Evolutionary conservation across 2,329 filamentous ascomycete genomes (phyloP), one percentile per base, ranked within the genome.

Genomic region (Chaetomiaceae sp.): DNA sequence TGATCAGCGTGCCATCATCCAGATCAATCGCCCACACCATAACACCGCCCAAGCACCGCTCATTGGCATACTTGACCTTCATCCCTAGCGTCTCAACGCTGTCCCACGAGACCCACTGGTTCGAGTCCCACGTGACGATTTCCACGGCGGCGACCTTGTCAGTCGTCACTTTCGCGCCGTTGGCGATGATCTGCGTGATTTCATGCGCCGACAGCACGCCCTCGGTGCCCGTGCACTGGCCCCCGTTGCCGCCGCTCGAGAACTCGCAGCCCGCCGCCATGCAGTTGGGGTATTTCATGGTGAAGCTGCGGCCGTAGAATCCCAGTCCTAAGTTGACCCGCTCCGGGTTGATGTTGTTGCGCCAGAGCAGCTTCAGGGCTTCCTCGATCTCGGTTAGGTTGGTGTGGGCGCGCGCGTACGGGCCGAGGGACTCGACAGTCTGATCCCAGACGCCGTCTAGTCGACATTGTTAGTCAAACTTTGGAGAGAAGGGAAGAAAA

Each of bases 331-430:
- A 50, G 3, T 62, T 65, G 4, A 81, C 65, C 23, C 74, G 71
- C 0, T 56, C 43, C 0, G 77, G 70, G 4, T 67, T 60, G 25
- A 82, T 65, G 33, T 72, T 62, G 48, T 71, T 73, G 7, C 74
- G 68, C 76, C 77, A 80, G 3, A 82, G 59, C 0, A 80, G 71
- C 2, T 78, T 70, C 0, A 79, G 56, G 0, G 63, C 66, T 0
- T 56, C n/a, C 1, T 75, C 58, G 27, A 78, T 77, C 58, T 78
- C 75, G 4, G 74, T 75, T 1, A 78, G 46, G 56, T 79, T 77
- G 1, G 75, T 76, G 53, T 79, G 77, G 0, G 66, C 61, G 14
- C 66, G 55, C 4, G 71, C 61, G 12, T 63, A 64, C 0, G 64
- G 39, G 1, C 73, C 74, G 12, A 63, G 60, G 3, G 27, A 69